phyloP scores from a whole-genome alignment of 2,329 filamentous ascomycete genomes.

The Berkeleyomyces rouxiae region DNA sequence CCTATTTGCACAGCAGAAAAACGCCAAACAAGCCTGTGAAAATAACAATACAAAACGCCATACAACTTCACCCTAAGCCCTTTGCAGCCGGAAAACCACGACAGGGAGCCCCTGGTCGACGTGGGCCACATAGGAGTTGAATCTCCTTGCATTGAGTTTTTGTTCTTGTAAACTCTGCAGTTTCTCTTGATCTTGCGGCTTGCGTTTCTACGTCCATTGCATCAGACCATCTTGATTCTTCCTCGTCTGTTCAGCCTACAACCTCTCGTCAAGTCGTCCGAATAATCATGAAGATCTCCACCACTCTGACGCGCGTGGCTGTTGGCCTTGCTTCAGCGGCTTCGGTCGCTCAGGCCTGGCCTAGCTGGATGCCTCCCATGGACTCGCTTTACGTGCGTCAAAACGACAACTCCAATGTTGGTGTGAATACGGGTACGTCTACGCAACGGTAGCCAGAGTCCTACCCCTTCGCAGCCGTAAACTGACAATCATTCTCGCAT shows the following conservation, averaged over 20 bases:
- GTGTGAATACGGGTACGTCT: slow-evolving; percentile 13
- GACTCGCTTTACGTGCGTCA: slow-evolving; percentile 33
- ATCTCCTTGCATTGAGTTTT: background rate
- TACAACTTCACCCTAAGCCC: background rate
- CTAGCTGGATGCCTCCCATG: slow-evolving; percentile 35
- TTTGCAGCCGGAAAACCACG: background rate
- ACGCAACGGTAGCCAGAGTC: background rate
- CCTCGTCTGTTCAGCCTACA: background rate
- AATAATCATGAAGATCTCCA: slow-evolving; percentile 31
- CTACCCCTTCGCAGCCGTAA: background rate
- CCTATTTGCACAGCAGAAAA: background rate
- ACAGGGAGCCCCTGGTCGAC: background rate
- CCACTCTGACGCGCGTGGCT: slow-evolving; percentile 30
- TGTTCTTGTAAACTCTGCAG: background rate
- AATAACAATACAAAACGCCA: background rate
- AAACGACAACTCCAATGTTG: slow-evolving; percentile 21
- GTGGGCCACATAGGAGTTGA: background rate
- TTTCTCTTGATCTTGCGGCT: background rate
- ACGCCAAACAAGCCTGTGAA: background rate
- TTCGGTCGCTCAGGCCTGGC: slow-evolving; percentile 38
- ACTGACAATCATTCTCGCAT: background rate
- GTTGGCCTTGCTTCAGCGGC: slow-evolving; percentile 34
- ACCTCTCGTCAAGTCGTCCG: background rate
- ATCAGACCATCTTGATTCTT: background rate
- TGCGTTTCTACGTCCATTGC: background rate